Conservation (phyloP, 164 flowering plant genomes). For the Umbilicus rupestris region DNA sequence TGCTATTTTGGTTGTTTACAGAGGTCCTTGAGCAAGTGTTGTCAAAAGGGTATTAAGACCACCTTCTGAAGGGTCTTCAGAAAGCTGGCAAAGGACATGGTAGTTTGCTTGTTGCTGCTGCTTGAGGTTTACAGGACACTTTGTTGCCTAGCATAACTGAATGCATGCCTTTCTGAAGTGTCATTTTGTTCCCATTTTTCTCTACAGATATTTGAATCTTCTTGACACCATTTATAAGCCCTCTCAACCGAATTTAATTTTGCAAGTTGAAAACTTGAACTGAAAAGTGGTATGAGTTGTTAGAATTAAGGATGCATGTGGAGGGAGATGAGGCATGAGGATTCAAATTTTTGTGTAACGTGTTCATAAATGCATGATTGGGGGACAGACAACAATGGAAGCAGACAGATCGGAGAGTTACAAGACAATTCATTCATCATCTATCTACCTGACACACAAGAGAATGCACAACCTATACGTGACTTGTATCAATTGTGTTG, state of each 20-base stretch:
- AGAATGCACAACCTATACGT: neutral
- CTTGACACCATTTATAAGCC: no score
- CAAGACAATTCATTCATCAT: neutral
- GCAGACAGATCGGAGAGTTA: slow-evolving; percentile 7
- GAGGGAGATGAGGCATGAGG: neutral
- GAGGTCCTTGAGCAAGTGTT: neutral
- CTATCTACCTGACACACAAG: neutral
- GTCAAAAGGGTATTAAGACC: neutral
- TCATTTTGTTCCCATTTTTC: neutral
- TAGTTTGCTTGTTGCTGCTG: slow-evolving; percentile 4
- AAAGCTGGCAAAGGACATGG: neutral
- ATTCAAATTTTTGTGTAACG: neutral
- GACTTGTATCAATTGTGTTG: slow-evolving; percentile 2
- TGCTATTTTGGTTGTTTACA: neutral
- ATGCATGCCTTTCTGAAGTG: neutral
- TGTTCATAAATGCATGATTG: neutral
- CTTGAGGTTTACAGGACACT: neutral
- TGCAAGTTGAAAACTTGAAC: no score
- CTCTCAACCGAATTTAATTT: no score
- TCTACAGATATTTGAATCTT: neutral
- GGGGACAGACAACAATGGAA: neutral
- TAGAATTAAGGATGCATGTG: neutral
- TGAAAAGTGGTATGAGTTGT: no score
- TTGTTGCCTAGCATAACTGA: slow-evolving; percentile 3
- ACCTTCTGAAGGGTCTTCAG: neutral